Evolutionary conservation across 2,329 filamentous ascomycete genomes (phyloP), one percentile per base, ranked within the genome.

Genomic region (Pseudogymnoascus sp.): DNA sequence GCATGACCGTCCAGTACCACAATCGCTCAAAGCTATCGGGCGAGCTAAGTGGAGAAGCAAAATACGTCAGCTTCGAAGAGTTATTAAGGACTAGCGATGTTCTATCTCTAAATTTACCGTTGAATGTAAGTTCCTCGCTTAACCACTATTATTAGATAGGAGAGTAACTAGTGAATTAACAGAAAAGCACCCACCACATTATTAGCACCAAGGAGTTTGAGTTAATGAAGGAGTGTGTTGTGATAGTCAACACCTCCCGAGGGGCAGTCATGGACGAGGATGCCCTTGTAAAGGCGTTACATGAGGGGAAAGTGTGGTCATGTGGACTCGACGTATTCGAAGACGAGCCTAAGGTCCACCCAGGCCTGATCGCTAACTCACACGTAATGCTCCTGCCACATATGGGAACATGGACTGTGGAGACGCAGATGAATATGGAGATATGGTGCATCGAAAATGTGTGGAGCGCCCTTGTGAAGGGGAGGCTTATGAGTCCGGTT

Each of bases 281-380:
- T 9, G 91, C 90, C 2, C 82, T 94, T 11, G 90, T 92, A 5
- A 77, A 84, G 33, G 89, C 89, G 1, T 79, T 94, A 4, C 81
- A 87, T n/a, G 88, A 88, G 14, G 68, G 69, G 2, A 84, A 84
- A 64, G 88, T 94, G 39, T 81, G 80, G 64, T 87, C 84, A 33
- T 86, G 80, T 12, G 91, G 90, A 1, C 79, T 95, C 5, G 90
- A 94, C 72, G 90, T 94, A 60, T 94, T 86, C 72, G 90, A 94
- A 72, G 79, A 91, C 35, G 90, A 94, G 74, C 91, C 91, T 0
- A 78, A 82, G 62, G 77, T 95, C 30, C 87, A 94, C 71, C 84
- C 85, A 0, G 88, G 86, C 1, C 77, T 95, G 42, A 66, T 92
- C 14, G 76, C 78, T 19, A 92, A 93, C 71, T 82, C 84, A 2